phyloP scores from a whole-genome alignment of 768 basidiomycete species.

The Guyanaporus albipodus region DNA sequence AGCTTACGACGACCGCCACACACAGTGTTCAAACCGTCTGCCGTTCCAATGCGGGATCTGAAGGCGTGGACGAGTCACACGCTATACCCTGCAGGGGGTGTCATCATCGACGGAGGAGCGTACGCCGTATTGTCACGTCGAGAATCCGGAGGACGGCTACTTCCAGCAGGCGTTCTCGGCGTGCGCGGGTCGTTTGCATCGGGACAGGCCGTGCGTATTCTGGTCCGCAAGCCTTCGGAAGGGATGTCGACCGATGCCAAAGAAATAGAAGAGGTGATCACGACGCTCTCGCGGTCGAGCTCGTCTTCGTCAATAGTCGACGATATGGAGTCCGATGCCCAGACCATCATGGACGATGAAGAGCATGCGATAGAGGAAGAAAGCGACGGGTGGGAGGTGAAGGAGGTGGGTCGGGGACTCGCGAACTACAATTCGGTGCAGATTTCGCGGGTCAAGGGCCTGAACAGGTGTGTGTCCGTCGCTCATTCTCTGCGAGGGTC shows the following conservation, averaged over 20 bases:
- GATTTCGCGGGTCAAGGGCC: constrained; percentile 80
- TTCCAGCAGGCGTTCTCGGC: constrained; percentile 88
- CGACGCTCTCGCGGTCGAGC: constrained; percentile 36
- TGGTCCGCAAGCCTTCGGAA: constrained; percentile 45
- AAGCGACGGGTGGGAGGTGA: constrained; percentile 60
- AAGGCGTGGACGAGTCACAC: constrained; percentile 99
- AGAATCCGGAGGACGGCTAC: constrained; percentile 84
- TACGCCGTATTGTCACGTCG: constrained; percentile 79
- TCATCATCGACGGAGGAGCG: constrained; percentile 88
- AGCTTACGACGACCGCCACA: constrained; percentile 62
- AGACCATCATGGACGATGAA: constrained; percentile 32
- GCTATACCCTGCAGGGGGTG: constrained; percentile 79
- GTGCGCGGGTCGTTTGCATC: constrained; percentile 89
- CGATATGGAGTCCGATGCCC: constrained; percentile 22
- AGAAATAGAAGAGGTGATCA: constrained; percentile 25
- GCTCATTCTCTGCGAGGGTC: no score
- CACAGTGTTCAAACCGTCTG: constrained; percentile 79
- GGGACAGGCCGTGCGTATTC: constrained; percentile 89
- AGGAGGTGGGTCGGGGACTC: constrained; percentile 91
- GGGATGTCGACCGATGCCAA: constrained; percentile 12
- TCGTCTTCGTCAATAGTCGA: constrained; percentile 34
- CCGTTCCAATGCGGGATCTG: constrained; percentile 72
- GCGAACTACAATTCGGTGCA: constrained; percentile 96
- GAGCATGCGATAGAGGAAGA: constrained; percentile 30
- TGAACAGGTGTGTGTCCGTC: constrained; percentile 71